These are phyloP conservation scores for Adansonia rubrostipa DNA, from an alignment of 441 rosid genomes.

Conservation along the genomic window DNA sequence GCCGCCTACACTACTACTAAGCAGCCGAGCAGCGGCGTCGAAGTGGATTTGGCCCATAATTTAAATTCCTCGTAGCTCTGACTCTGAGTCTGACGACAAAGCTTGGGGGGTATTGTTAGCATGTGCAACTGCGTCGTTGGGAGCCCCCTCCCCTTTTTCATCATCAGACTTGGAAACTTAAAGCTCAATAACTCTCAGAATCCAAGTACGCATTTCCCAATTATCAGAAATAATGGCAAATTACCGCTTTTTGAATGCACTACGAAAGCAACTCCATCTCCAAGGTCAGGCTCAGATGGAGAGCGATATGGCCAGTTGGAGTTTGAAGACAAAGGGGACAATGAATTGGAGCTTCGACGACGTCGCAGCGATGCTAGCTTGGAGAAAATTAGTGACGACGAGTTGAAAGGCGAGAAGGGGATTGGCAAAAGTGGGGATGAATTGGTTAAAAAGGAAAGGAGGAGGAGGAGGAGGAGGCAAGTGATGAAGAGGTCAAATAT, in stretches of 20 bases:
- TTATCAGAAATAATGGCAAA: constrained; percentile 22
- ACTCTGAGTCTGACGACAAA: neutral
- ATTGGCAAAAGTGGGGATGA: constrained; percentile 29
- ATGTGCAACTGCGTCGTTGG: constrained; percentile 48
- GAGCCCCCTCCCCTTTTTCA: constrained; percentile 24
- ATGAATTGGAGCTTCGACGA: constrained; percentile 29
- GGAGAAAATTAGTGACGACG: constrained; percentile 18
- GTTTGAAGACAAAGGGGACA: constrained; percentile 38
- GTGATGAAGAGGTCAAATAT: constrained; percentile 62
- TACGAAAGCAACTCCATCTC: constrained; percentile 19
- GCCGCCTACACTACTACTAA: neutral
- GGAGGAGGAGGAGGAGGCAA: constrained; percentile 51
- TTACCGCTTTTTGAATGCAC: constrained; percentile 18
- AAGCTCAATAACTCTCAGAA: neutral
- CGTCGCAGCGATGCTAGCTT: constrained; percentile 32
- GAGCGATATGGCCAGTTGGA: constrained; percentile 37
- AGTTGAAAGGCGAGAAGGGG: constrained; percentile 21
- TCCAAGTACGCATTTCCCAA: constrained; percentile 13
- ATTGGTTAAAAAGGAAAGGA: constrained; percentile 34
- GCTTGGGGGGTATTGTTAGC: neutral
- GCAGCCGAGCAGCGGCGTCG: neutral
- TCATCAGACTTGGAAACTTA: constrained; percentile 24
- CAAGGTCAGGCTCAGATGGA: constrained; percentile 22
- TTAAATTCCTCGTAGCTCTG: neutral
- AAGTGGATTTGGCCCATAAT: neutral